Conservation (phyloP, 164 flowering plant genomes). For the Cinnamomum chago region DNA sequence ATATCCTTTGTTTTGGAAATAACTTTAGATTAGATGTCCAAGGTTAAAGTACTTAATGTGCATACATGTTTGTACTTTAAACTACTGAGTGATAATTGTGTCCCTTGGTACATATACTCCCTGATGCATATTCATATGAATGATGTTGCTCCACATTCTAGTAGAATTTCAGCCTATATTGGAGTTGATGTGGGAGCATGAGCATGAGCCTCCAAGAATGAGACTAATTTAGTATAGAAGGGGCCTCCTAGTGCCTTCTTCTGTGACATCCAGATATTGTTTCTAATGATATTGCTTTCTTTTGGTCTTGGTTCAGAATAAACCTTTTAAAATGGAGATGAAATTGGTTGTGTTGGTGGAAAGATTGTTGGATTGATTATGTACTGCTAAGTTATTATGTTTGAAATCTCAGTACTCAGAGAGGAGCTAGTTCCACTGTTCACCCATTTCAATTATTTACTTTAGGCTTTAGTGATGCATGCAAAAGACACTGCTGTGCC, state of each 20-base stretch:
- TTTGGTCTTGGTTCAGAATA: not conserved
- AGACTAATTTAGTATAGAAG: too few species aligned
- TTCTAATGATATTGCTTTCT: not conserved
- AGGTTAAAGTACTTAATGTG: not conserved
- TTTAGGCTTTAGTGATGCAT: not conserved
- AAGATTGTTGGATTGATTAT: not conserved
- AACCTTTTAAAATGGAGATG: not conserved
- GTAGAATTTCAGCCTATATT: not conserved
- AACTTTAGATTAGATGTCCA: not conserved
- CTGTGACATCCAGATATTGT: not conserved
- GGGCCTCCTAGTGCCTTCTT: not conserved
- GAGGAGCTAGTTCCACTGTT: not conserved
- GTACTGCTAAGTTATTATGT: not conserved
- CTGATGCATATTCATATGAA: not conserved
- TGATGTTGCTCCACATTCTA: not conserved
- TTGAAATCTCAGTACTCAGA: not conserved
- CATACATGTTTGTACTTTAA: not conserved
- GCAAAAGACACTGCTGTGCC: too few species aligned
- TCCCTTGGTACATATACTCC: too few species aligned
- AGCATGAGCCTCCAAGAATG: not conserved
- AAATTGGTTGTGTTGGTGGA: not conserved
- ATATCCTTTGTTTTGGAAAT: not conserved
- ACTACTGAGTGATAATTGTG: not conserved
- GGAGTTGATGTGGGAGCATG: not conserved
- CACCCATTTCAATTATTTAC: not conserved